Evolutionary conservation across 2,329 filamentous ascomycete species (phyloP), one percentile per base, ranked within the genome.

Genomic region (Chrysosporium keratinophilum): DNA sequence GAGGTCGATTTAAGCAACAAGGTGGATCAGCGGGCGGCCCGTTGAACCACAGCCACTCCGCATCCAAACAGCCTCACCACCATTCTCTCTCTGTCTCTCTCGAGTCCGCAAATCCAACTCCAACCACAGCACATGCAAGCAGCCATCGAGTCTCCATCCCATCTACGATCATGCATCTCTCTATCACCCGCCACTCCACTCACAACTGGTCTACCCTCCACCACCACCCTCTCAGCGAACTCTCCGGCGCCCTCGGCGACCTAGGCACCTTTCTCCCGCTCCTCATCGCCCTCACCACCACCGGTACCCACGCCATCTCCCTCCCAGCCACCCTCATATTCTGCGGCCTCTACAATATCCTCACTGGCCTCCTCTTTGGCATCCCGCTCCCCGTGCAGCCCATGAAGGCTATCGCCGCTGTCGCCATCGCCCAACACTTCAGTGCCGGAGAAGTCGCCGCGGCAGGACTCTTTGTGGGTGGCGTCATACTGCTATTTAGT

Each of bases 371-470:
- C 1, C 70, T 84, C 33, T 97, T 96, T 63, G 91, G 91, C 5
- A 85, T 97, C 40, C 91, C 91, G 1, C 72, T 96, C 2, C 90
- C 90, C 0, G 89, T 96, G 0, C 90, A 96, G 71, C 90, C 90
- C 0, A 85, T 85, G 82, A 85, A 85, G 77, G 90, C 91, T 37
- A 94, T 97, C 57, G 90, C 90, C 5, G 87, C 90, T 0, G 86
- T 94, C 0, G 88, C 89, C n/a, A 87, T 96, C 55, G 77, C 84
- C 5, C 77, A 81, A 10, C 74, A 74, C 31, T 82, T 87, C 58
- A 80, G 80, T 0, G 76, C 83, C 15, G 79, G 80, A 46, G 79
- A 88, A 58, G 90, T 86, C 41, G 81, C 88, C n/a, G 85, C 87
- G 0, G 88, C 89, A 1, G 91, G 91, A 1, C 79, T 91, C 37